Base-by-base conservation (phyloP, 2,329 filamentous ascomycete species). In the Chalaropsis thielavioides region DNA sequence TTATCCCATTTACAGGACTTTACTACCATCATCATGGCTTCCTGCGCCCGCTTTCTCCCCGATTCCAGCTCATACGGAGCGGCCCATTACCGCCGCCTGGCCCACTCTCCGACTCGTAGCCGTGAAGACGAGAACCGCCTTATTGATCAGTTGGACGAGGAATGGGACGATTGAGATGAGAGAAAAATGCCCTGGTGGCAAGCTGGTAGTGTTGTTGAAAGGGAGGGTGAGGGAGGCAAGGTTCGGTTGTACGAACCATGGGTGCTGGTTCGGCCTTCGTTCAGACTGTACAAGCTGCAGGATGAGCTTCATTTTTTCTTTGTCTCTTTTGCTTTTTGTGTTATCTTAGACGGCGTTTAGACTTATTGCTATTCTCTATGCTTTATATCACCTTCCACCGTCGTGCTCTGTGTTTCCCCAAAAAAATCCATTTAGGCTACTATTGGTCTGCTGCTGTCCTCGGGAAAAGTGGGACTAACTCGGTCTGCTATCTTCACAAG, bases 61-160 rank as follows among this genome's bases (percentile, higher is more conserved):
- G 79, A 79, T 8, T 54, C 65, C 35, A 43, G 40, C 24, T 61
- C 63, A 43, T 79, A 83, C 68, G 63, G 63, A 5, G 40, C 63
- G 3, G 76, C 85, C 64, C 87, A 88, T 10, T 92, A 92, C 73
- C 83, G 80, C 66, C 79, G 84, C 51, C 77, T 92, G 27, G 81
- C 81, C 44, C 75, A 78, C 15, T 82, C 80, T 60, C 77, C 80
- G 11, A 80, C 74, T 69, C 73, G 79, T 69, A 78, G 78, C 71
- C 74, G 80, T 65, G 92, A 96, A 67, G 92, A 91, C 64, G 94
- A 97, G 76, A 96, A 97, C 74, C 80, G 91, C 68, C 76, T 97
- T 70, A 97, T 99, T 73, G 92, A 97, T 74, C 90, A 96, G 75
- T 79, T 96, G 67, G 94, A 97, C 71, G 92, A 97, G 74, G 92